phyloP scores from a whole-genome alignment of 208 protist species.

The Leishmania lainsoni region DNA sequence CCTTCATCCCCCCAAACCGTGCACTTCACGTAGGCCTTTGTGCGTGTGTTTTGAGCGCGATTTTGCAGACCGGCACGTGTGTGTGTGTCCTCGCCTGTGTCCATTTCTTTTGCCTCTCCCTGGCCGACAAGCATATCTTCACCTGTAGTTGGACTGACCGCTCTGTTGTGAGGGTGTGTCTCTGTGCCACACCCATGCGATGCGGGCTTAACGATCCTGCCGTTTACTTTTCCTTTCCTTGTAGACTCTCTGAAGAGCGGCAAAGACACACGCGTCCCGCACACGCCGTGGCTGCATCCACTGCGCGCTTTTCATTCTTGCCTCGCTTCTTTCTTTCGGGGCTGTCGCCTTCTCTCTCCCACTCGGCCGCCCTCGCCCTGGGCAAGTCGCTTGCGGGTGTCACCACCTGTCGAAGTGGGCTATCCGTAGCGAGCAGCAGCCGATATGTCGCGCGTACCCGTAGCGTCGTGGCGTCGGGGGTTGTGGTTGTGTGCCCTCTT shows the following conservation, averaged over 20 bases:
- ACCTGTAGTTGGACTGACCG: not conserved
- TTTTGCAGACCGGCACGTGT: not conserved
- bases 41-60: not conserved
- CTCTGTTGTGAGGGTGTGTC: not conserved
- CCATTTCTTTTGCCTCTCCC: not conserved
- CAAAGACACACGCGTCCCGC: not conserved
- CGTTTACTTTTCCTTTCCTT: not conserved
- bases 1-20: not conserved
- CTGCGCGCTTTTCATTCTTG: not conserved
- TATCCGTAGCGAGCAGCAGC: not conserved
- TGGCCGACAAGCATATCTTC: not conserved
- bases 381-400: not conserved
- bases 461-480: not conserved
- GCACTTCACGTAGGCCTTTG: not conserved
- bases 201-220: not conserved
- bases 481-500: not conserved
- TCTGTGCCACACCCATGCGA: not conserved
- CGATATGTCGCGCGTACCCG: slow-evolving; percentile 1
- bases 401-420: not conserved
- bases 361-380: not conserved
- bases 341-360: not conserved
- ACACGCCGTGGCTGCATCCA: not conserved
- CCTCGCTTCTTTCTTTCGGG: not conserved
- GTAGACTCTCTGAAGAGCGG: not conserved
- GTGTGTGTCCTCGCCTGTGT: not conserved